Conservation (phyloP, 1,284 basidiomycete genomes). For the Ustilago crameri region DNA sequence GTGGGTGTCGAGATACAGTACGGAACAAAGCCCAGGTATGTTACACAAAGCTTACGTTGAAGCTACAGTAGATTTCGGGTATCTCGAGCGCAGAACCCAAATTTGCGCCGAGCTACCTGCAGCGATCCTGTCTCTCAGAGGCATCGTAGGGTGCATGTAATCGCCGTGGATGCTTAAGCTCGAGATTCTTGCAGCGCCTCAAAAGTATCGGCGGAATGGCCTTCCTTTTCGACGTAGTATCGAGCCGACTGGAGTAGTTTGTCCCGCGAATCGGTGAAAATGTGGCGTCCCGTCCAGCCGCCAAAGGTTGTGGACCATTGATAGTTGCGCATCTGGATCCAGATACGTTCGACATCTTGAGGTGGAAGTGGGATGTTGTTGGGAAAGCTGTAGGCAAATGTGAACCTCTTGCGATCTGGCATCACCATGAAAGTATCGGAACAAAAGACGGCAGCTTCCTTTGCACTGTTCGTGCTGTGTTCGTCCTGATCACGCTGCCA, state of each 20-base stretch:
- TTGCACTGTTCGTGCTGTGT: background rate
- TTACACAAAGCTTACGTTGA: conserved; percentile 5
- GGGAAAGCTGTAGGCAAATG: conserved; percentile 34
- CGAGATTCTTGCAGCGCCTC: conserved; percentile 13
- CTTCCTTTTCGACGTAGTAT: conserved; percentile 34
- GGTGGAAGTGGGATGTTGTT: conserved; percentile 44
- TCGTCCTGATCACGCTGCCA: conserved; percentile 30
- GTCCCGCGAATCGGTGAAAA: conserved; percentile 28
- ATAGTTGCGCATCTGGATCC: conserved; percentile 33
- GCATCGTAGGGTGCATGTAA: background rate
- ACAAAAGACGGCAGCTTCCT: conserved; percentile 31
- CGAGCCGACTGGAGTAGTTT: conserved; percentile 27
- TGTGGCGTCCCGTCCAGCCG: conserved; percentile 32
- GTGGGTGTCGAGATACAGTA: conserved; percentile 13
- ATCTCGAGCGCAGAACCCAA: conserved; percentile 2
- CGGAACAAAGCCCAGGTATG: conserved; percentile 4
- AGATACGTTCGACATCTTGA: conserved; percentile 34
- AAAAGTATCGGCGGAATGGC: conserved; percentile 24
- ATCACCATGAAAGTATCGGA: conserved; percentile 36
- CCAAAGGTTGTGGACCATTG: conserved; percentile 35
- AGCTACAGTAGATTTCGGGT: conserved; percentile 2
- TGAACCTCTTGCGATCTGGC: conserved; percentile 27
- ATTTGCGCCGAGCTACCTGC: conserved; percentile 1
- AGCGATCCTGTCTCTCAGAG: conserved; percentile 1
- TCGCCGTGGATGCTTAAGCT: conserved; percentile 4